These are phyloP conservation scores for Tolypocladium sp. DNA, from an alignment of 2,329 filamentous ascomycete species.

Conservation along the genomic window DNA sequence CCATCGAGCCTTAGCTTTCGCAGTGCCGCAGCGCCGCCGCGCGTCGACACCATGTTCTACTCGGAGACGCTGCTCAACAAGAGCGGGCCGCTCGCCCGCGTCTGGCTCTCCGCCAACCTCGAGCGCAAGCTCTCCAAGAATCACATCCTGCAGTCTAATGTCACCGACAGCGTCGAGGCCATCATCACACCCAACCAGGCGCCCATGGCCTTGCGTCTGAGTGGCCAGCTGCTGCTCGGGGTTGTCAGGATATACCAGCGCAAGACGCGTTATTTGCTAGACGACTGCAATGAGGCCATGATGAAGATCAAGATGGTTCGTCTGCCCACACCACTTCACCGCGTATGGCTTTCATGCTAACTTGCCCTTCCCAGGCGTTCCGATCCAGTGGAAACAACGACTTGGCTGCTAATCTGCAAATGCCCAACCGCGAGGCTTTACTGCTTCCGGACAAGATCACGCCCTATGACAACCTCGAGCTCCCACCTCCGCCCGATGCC, in stretches of 20 bases:
- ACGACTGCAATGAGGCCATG: conserved; percentile 95
- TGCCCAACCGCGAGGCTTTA: conserved; percentile 76
- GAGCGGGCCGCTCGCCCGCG: conserved; percentile 91
- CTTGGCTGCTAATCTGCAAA: conserved; percentile 71
- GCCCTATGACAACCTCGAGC: conserved; percentile 70
- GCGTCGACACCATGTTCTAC: conserved; percentile 72
- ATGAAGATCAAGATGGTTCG: conserved; percentile 97
- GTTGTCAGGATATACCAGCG: conserved; percentile 96
- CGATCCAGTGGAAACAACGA: conserved; percentile 92
- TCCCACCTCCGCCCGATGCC: conserved; percentile 79
- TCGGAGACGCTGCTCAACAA: conserved; percentile 92
- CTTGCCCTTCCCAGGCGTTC: conserved; percentile 59
- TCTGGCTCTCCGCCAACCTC: conserved; percentile 96
- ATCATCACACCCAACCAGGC: conserved; percentile 91
- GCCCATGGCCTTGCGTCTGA: conserved; percentile 88
- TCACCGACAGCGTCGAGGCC: conserved; percentile 87
- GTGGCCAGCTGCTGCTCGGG: conserved; percentile 86
- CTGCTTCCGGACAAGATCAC: conserved; percentile 89
- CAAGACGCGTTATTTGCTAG: conserved; percentile 90
- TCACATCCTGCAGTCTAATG: conserved; percentile 88
- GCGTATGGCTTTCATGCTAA: conserved; percentile 13
- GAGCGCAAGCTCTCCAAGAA: conserved; percentile 98
- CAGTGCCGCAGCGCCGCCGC: conserved; percentile 18
- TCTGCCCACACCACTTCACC: neutral
- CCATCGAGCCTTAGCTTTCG: conserved; percentile 2